These are phyloP conservation scores for Smittium mucronatum DNA, from an alignment of 371 early-diverging fungal genomes.

Conservation along the genomic window DNA sequence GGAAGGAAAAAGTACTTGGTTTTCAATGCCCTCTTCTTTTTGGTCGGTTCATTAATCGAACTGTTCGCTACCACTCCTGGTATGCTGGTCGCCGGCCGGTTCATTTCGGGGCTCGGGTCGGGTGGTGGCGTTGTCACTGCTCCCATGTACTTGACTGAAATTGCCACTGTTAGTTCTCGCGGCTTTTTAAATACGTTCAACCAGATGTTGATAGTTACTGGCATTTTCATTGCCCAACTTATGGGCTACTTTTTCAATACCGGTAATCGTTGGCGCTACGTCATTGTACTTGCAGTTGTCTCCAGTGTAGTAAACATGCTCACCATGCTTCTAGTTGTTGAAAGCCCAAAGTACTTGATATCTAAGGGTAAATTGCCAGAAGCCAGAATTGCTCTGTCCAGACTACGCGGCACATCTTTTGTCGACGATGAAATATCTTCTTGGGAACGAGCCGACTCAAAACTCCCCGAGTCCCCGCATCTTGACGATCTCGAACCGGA, in stretches of 20 bases:
- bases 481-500: neutral
- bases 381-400: neutral
- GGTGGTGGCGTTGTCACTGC: slow-evolving; percentile 73
- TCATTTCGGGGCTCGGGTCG: slow-evolving; percentile 70
- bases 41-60: slow-evolving; percentile 51
- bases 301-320: slow-evolving; percentile 47
- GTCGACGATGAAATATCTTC: neutral
- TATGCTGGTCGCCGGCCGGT: slow-evolving; percentile 55
- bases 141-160: slow-evolving; percentile 74
- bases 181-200: slow-evolving; percentile 69
- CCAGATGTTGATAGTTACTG: slow-evolving; percentile 72
- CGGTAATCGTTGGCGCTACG: slow-evolving; percentile 47
- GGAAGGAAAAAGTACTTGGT: slow-evolving; percentile 60
- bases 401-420: neutral
- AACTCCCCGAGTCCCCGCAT: neutral
- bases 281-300: slow-evolving; percentile 41
- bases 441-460: neutral
- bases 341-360: slow-evolving; percentile 58
- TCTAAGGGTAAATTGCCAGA: neutral
- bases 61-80: slow-evolving; percentile 38
- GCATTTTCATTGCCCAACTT: slow-evolving; percentile 58
- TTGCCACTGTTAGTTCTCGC: slow-evolving; percentile 56
- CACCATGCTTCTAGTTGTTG: slow-evolving; percentile 55
- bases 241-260: slow-evolving; percentile 49
- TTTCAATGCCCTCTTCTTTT: slow-evolving; percentile 45